Evolutionary conservation across 345 rosid genomes (phyloP), one percentile per base, ranked within the genome.

Genomic region (Odontarrhena argentea): DNA sequence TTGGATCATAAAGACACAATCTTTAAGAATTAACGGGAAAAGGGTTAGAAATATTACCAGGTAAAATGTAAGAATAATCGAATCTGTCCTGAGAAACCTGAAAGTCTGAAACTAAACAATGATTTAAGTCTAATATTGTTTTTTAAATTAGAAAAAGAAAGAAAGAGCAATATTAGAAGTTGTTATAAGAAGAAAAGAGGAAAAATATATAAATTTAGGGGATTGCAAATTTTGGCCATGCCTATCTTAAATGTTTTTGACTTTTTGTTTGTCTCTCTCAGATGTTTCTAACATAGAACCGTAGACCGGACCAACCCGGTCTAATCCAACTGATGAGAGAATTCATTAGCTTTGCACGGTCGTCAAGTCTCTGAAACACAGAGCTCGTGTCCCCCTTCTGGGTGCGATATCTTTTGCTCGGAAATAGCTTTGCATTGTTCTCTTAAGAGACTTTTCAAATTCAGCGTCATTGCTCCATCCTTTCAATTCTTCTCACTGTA

Each of bases 61-160:
- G 42, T 35, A 41, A 22, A 57, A 57, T 51, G 35, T 42, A 15
- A 65, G 30, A 45, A 2, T 28, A 28, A 4, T 65, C 25, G 46
- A 73, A 42, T 50, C 47, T 14, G 30, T 55, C 69, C 52, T 50
- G 67, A 35, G 9, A 51, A 65, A 41, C 35, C 62, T 61, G 46
- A 13, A 70, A 53, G 48, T 34, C 62, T 61, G 46, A 13, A 70
- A 53, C 55, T 34, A 70, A 54, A 63, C 56, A 6, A 63, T 12
- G 36, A 28, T 61, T 59, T 35, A 22, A 36, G 43, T 73, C 40
- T 42, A 52, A 24, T 44, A 13, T 2, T 44, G 32, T n/a, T 9
- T 38, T 63, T 52, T 13, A 41, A 65, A 58, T 73, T 59, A 59
- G 56, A 55, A 73, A 57, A 26, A 58, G 66, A 65, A 22, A 41